A percentile compares a stretch with the other conserved stretches of the same genome.
Conservation (phyloP, 108 stramenopile species). For the Nitzschia inconspicua region DNA sequence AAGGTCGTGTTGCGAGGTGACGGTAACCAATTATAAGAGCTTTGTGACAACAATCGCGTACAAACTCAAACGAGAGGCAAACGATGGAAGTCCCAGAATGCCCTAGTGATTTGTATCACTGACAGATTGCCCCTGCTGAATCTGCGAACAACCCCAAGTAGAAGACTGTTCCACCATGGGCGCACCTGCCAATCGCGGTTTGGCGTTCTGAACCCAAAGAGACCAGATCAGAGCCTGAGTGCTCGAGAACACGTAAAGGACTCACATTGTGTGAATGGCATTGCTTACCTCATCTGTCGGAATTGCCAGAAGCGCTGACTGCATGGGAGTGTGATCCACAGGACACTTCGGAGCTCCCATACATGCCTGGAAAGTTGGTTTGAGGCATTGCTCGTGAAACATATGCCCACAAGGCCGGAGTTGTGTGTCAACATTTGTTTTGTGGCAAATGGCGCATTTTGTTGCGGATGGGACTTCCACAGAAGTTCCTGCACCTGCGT, state of each 20-base stretch:
- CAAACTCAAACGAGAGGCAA: background rate
- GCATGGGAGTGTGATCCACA: conserved; percentile 66
- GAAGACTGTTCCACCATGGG: too few species aligned
- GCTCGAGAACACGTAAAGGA: too few species aligned
- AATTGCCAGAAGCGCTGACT: conserved; percentile 77
- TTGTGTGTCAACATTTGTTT: conserved; percentile 83
- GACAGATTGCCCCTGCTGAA: conserved; percentile 4
- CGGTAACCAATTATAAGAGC: too few species aligned
- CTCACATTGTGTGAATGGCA: background rate
- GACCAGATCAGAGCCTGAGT: too few species aligned
- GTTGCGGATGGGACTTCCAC: conserved; percentile 82
- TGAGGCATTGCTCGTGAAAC: conserved; percentile 88
- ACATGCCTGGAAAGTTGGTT: conserved; percentile 71
- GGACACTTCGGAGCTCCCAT: conserved; percentile 79
- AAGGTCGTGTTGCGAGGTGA: too few species aligned
- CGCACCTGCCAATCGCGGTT: background rate
- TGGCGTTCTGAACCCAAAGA: background rate
- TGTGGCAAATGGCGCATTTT: conserved; percentile 68
- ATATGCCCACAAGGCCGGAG: conserved; percentile 88
- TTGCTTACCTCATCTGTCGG: conserved; percentile 64
- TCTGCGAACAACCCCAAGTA: too few species aligned
- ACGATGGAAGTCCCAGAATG: background rate
- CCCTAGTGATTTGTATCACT: background rate
- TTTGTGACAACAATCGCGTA: too few species aligned
- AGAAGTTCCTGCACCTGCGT: conserved; percentile 21